Percentiles rank a stretch among this genome's conserved stretches.
Evolutionary conservation across 2,329 filamentous ascomycete species (phyloP).

Genomic region (Colletotrichum sp.): DNA sequence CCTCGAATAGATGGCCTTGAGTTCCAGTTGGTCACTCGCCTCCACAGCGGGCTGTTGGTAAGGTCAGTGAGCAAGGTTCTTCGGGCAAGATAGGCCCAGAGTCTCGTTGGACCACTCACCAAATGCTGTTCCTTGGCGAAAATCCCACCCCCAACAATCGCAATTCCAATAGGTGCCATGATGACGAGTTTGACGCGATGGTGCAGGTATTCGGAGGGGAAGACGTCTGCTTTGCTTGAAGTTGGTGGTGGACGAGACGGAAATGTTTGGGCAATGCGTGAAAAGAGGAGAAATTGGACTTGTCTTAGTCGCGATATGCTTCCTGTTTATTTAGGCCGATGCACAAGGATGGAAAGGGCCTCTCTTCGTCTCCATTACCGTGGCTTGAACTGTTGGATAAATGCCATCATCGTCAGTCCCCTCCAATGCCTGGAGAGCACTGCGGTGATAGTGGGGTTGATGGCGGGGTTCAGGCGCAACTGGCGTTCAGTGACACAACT

Average conservation of each 20-base stretch:
- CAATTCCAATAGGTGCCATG: constrained; percentile 54
- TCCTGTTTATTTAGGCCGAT: background rate
- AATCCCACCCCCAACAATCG: constrained; percentile 68
- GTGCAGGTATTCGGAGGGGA: background rate
- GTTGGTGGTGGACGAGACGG: background rate
- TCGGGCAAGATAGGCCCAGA: background rate
- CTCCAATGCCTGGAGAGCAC: background rate
- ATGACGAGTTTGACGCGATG: background rate
- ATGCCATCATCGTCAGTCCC: constrained; percentile 7
- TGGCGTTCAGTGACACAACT: background rate
- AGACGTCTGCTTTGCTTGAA: background rate
- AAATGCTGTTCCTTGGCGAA: constrained; percentile 66
- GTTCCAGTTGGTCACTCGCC: constrained; percentile 50
- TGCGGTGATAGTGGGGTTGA: background rate
- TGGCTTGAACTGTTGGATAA: background rate
- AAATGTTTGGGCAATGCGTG: background rate
- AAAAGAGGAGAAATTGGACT: background rate
- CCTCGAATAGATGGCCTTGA: constrained; percentile 72
- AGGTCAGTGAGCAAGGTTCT: background rate
- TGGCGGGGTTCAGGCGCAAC: background rate
- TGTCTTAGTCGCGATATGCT: background rate
- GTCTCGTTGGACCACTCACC: constrained; percentile 36
- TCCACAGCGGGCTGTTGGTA: constrained; percentile 60
- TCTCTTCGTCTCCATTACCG: background rate
- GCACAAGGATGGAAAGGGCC: background rate